These are phyloP conservation scores for Solanum infundibuliforme DNA, from an alignment of 257 asterid species.

Conservation along the genomic window DNA sequence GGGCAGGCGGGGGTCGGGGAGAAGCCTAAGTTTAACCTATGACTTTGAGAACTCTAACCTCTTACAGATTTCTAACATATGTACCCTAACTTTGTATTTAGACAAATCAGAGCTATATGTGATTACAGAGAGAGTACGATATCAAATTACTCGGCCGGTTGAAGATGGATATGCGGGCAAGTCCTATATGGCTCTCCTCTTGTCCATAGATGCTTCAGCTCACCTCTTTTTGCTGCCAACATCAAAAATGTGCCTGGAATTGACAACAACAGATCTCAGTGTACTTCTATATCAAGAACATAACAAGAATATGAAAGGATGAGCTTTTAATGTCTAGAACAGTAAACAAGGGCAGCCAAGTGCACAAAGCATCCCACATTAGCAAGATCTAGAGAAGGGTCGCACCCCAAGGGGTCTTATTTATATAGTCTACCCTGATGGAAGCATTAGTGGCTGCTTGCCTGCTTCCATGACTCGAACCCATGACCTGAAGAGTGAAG, in stretches of 20 bases:
- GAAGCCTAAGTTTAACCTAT: neutral
- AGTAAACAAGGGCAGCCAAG: neutral
- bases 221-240: constrained; percentile 68
- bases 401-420: neutral
- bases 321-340: neutral
- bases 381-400: neutral
- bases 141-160: neutral
- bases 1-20: neutral
- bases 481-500: neutral
- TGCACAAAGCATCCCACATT: neutral
- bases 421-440: neutral
- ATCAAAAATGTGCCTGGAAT: constrained; percentile 62
- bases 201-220: constrained; percentile 67
- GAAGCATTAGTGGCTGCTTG: neutral
- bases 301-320: neutral
- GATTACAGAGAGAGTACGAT: neutral
- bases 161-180: constrained; percentile 65
- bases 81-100: neutral
- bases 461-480: neutral
- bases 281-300: neutral
- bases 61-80: neutral
- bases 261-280: neutral
- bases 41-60: neutral
- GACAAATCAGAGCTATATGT: constrained; percentile 2
- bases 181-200: constrained; percentile 76